Conservation (phyloP, 345 rosid genomes). For the Salix koriyanagi region DNA sequence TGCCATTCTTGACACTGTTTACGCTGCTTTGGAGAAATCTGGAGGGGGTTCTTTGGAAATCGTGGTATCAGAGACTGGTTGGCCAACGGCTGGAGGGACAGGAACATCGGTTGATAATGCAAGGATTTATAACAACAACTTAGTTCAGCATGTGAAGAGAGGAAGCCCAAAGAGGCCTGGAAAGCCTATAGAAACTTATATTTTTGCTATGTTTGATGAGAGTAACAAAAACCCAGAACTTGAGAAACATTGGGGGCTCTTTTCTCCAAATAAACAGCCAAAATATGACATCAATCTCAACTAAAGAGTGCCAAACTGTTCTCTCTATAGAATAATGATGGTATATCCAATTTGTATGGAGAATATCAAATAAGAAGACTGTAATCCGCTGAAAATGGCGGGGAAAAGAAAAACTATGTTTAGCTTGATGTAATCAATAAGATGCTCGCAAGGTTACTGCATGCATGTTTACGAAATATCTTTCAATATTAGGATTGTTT, state of each 20-base stretch:
- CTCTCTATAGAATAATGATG: constrained; percentile 22
- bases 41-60: constrained; percentile 43
- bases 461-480: background rate
- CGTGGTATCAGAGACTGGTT: constrained; percentile 60
- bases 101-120: constrained; percentile 46
- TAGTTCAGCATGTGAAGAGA: constrained; percentile 14
- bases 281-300: constrained; percentile 46
- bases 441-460: background rate
- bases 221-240: constrained; percentile 37
- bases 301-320: constrained; percentile 17
- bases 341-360: background rate
- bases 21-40: constrained; percentile 51
- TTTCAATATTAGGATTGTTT: background rate
- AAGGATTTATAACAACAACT: constrained; percentile 43
- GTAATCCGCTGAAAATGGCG: background rate
- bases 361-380: background rate
- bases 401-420: background rate
- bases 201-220: constrained; percentile 65
- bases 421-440: background rate
- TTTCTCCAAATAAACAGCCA: constrained; percentile 39
- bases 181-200: constrained; percentile 53
- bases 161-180: constrained; percentile 46
- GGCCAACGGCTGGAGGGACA: constrained; percentile 52
- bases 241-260: constrained; percentile 58
- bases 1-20: constrained; percentile 46